Base-by-base conservation (phyloP, 2,329 filamentous ascomycete species). In the Onygena corvina region DNA sequence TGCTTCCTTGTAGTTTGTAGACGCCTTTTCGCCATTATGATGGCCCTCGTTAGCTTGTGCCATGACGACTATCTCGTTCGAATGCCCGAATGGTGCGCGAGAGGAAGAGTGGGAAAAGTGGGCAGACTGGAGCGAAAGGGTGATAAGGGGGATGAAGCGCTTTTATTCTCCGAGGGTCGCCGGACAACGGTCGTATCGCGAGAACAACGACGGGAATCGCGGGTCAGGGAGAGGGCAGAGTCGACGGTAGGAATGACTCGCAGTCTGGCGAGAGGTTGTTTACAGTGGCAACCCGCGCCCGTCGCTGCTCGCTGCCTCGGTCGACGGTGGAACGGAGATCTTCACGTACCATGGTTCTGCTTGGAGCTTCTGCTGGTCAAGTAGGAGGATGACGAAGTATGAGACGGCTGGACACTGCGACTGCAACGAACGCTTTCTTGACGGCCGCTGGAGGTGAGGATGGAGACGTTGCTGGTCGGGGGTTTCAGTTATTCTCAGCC, bases 1-100 rank as follows among this genome's bases (percentile, higher is more conserved):
- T 60, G 92, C 92, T 83, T 98, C 92, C 77, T 96, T 96, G 86
- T 96, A 98, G 83, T 98, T 96, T 74, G 90, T 96, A 54, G 79
- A 80, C 66, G 79, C 76, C 79, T 82, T 77, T 48, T 55, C 52
- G 30, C 52, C 46, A 18, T 50, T 31, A 27, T 49, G 8, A 46
- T 49, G 49, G 31, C 64, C 61, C 54, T 52, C 18, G 47, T 50
- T 50, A 35, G 47, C 46, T 8, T 34, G 23, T 35, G 46, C 33
- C 23, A 36, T 46, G 42, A 46, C 36, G 27, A 11, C 20, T 23
- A 12, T 23, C 8, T 35, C 27, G 11, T 16, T 25, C 16, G 20
- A 25, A 25, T 8, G 4, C 11, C 16, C 20, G 38, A n/a, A 25
- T 14, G 7, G 21, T 25, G 9, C 5, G 36, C 36, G 44, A 46